Percentiles rank a stretch among this genome's conserved stretches.
Evolutionary conservation across 352 stramenopile genomes (phyloP).

Genomic region (Globisporangium nagaii): DNA sequence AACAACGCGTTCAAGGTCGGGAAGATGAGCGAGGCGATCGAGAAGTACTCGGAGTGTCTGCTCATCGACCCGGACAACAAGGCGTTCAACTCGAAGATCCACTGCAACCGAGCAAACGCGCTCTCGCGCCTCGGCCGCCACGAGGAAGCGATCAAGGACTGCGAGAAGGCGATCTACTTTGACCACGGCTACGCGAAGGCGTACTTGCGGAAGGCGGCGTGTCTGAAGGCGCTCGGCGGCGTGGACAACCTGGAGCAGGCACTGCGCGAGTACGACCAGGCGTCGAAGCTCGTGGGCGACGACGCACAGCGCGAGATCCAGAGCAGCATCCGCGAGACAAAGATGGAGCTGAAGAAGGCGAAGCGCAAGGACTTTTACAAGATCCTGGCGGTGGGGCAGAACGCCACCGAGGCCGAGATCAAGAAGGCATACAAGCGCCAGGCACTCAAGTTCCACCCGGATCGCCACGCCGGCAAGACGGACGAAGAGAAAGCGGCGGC

Average conservation of each 20-base stretch:
- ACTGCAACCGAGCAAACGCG: constrained; percentile 90
- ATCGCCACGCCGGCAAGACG: constrained; percentile 89
- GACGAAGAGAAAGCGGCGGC: constrained; percentile 90
- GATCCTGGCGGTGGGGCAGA: constrained; percentile 78
- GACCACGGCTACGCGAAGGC: constrained; percentile 91
- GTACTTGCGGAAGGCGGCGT: constrained; percentile 79
- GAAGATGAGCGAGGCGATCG: constrained; percentile 75
- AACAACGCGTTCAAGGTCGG: constrained; percentile 88
- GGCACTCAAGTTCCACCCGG: constrained; percentile 95
- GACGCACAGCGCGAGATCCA: constrained; percentile 80
- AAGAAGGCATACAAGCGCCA: constrained; percentile 97
- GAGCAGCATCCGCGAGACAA: constrained; percentile 82
- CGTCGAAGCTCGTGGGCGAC: constrained; percentile 80
- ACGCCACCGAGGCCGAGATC: constrained; percentile 90
- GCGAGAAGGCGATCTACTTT: constrained; percentile 85
- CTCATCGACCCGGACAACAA: constrained; percentile 89
- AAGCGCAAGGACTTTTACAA: constrained; percentile 97
- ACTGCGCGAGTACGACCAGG: constrained; percentile 88
- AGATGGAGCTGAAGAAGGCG: constrained; percentile 92
- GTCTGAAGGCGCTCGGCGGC: constrained; percentile 66
- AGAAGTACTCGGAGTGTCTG: constrained; percentile 86
- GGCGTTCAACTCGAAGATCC: constrained; percentile 90
- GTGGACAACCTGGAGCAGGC: constrained; percentile 88
- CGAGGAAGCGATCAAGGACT: constrained; percentile 87
- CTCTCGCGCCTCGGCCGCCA: constrained; percentile 79